Evolutionary conservation across 768 basidiomycete genomes (phyloP), one percentile per base, ranked within the genome.

Genomic region (Leccinum subtestaceum): DNA sequence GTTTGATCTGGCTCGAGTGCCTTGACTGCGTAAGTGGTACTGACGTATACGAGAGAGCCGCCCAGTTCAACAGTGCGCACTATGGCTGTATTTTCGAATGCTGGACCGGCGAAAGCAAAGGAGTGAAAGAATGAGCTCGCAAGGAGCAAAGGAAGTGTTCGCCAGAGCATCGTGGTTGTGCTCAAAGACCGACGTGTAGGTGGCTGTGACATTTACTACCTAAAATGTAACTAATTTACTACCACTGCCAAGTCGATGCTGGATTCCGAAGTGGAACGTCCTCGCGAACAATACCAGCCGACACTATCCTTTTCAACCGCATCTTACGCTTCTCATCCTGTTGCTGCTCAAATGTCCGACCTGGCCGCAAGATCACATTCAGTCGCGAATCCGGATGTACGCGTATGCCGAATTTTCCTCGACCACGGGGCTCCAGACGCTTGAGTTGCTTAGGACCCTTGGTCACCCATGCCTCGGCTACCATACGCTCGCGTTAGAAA

Each of bases 401-500:
- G 52, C 88, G 87, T 58, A 93, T 79, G 55, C 96, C 96, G 57
- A 72, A 79, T 65, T 88, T 87, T 34, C 89, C 91, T 63, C 95
- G 84, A 55, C 93, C 96, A 72, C 86, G 88, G 59, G 89, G 84
- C 64, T 97, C 93, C 19, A 93, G 64, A 55, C 87, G 84, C 60
- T 83, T 86, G 40, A 83, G 76, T 23, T 77, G 74, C 40, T 80
- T 83, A 7, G 79, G 78, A 5, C 89, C 94, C 72, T 98, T 98
- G 50, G 84, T 88, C 15, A 97, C 94, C 96, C 95, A 99, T 21
- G 95, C 84, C 74, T 97, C 89, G 48, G 93, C 95, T 97, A 65
- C 40, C 54, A 53, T 21, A 59, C 19, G 27, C 48, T 53, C 13
- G 54, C 46, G 53, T 63, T 9, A 62, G 60, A 40, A 53, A 46